Conservation (phyloP, 345 rosid genomes). For the Combretum micranthum region DNA sequence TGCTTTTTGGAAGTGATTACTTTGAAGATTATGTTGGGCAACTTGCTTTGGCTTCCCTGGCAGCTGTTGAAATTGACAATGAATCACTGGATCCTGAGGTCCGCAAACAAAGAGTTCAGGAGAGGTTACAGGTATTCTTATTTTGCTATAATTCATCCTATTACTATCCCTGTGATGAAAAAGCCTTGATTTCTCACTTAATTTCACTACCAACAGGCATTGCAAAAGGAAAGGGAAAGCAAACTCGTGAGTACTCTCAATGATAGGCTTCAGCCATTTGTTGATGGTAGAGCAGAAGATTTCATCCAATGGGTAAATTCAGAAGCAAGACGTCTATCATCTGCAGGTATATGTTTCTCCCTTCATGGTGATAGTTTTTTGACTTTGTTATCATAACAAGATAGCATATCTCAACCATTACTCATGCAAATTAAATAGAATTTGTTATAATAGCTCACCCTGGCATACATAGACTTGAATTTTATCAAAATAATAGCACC, state of each 20-base stretch:
- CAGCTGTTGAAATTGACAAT: constrained; percentile 48
- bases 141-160: no score
- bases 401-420: no score
- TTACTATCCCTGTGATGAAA: no score
- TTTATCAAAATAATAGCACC: no score
- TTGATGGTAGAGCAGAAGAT: constrained; percentile 56
- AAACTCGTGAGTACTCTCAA: constrained; percentile 58
- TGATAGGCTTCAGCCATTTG: constrained; percentile 60
- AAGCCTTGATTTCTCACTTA: no score
- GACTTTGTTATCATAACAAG: no score
- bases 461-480: no score
- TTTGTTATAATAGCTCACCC: no score
- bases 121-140: constrained; percentile 54
- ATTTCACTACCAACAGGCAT: constrained; percentile 25
- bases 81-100: constrained; percentile 41
- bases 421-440: no score
- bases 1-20: constrained; percentile 82
- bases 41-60: constrained; percentile 67
- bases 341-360: constrained; percentile 46
- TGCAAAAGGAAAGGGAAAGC: constrained; percentile 74
- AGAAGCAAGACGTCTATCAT: constrained; percentile 71
- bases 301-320: constrained; percentile 64
- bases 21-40: constrained; percentile 94
- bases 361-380: not conserved
- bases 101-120: constrained; percentile 43